Evolutionary conservation across 169 alveolate species (phyloP).

Genomic region (Plasmodium sp.): DNA sequence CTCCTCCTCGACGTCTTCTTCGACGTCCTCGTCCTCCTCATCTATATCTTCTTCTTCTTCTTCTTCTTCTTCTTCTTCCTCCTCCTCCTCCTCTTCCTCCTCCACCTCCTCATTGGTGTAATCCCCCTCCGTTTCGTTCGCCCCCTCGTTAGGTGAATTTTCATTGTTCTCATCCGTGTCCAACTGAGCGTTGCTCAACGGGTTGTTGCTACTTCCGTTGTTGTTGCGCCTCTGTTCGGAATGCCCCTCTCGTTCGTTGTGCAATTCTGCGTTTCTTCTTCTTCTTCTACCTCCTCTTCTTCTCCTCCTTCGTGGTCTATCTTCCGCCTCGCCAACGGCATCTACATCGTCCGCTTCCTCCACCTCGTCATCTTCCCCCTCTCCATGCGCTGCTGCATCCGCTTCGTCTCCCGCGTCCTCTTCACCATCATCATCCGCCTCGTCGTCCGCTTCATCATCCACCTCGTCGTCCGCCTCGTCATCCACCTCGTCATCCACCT

Average conservation of each 20-base stretch:
- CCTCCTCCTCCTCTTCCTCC: background rate
- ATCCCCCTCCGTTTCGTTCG: background rate
- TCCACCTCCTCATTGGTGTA: constrained; percentile 5
- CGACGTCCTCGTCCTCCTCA: background rate
- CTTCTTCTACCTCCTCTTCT: background rate
- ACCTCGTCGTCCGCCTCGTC: background rate
- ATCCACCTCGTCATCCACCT: background rate
- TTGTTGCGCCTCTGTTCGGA: background rate
- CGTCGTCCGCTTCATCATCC: background rate
- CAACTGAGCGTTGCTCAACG: background rate
- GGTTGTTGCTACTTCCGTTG: background rate
- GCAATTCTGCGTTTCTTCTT: constrained; percentile 30
- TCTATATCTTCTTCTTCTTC: background rate
- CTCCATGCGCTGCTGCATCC: background rate
- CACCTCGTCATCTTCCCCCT: background rate
- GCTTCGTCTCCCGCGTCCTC: background rate
- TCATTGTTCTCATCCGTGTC: background rate
- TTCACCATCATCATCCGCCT: constrained; percentile 5
- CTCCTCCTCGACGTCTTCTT: constrained; percentile 53
- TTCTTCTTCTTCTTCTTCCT: background rate
- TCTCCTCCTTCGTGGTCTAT: background rate
- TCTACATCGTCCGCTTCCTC: background rate
- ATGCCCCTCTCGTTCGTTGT: background rate
- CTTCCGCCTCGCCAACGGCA: background rate
- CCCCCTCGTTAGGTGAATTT: background rate